phyloP scores from a whole-genome alignment of 805 yeast species.

The Schwanniomyces pseudopolymorphus region DNA sequence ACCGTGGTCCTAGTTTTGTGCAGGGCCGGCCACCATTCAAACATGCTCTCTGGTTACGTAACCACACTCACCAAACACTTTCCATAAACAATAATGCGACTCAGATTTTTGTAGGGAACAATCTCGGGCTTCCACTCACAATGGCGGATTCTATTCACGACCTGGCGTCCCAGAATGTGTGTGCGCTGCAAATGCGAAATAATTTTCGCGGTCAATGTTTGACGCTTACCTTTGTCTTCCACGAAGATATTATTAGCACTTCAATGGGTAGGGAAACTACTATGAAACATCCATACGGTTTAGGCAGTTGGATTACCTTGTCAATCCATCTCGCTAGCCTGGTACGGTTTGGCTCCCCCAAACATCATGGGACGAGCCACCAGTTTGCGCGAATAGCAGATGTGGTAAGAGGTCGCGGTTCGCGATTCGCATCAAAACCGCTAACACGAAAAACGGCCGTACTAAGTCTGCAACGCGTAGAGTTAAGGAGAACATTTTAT shows the following conservation, averaged over 20 bases:
- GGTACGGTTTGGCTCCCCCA: too few species aligned
- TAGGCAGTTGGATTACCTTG: not conserved
- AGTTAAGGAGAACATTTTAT: not conserved
- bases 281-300: not conserved
- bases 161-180: not conserved
- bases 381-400: not conserved
- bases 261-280: not conserved
- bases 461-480: not conserved
- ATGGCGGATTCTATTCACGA: not conserved
- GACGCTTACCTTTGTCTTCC: not conserved
- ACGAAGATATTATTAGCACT: not conserved
- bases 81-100: not conserved
- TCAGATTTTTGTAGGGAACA: not conserved
- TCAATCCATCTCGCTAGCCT: not conserved
- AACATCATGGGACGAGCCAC: too few species aligned
- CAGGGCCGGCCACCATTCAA: too few species aligned
- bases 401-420: not conserved
- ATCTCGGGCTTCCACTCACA: not conserved
- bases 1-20: too few species aligned
- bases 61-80: not conserved
- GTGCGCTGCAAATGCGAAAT: not conserved
- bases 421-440: not conserved
- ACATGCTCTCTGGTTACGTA: not conserved
- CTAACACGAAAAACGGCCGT: constrained; percentile 1
- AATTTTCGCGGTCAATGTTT: not conserved